These are phyloP conservation scores for Gossypium ekmanianum DNA, from an alignment of 345 rosid genomes.

Conservation along the genomic window DNA sequence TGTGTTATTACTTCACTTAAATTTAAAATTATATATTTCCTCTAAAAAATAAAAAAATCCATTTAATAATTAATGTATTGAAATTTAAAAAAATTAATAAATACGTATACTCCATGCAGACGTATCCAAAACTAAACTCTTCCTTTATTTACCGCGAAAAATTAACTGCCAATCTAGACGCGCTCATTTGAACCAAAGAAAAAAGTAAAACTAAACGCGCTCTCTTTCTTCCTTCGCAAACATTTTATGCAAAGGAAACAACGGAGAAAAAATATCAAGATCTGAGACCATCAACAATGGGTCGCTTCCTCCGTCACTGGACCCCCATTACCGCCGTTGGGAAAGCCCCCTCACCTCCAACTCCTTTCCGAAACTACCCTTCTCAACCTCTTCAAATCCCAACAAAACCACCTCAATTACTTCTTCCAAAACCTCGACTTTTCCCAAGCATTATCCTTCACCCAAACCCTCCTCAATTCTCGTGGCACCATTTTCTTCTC, in stretches of 20 bases:
- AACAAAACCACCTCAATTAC: slow-evolving; percentile 83
- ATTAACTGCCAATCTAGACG: background rate
- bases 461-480: slow-evolving; percentile 56
- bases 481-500: slow-evolving; percentile 77
- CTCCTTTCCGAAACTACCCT: slow-evolving; percentile 55
- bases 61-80: too few species aligned
- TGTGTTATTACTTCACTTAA: too few species aligned
- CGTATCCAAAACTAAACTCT: background rate
- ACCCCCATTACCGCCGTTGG: slow-evolving; percentile 20
- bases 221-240: background rate
- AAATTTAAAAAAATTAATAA: too few species aligned
- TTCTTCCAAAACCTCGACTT: slow-evolving; percentile 83
- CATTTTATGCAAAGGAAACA: background rate
- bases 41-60: too few species aligned
- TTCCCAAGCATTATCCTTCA: slow-evolving; percentile 66
- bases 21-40: too few species aligned
- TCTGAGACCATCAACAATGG: slow-evolving; percentile 27
- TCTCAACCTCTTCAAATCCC: slow-evolving; percentile 74
- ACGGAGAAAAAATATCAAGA: background rate
- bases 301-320: slow-evolving; percentile 32
- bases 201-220: background rate
- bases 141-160: background rate
- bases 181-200: background rate
- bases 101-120: too few species aligned
- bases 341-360: background rate